phyloP scores from a whole-genome alignment of 805 yeast species.

The Lipomyces oligophaga region DNA sequence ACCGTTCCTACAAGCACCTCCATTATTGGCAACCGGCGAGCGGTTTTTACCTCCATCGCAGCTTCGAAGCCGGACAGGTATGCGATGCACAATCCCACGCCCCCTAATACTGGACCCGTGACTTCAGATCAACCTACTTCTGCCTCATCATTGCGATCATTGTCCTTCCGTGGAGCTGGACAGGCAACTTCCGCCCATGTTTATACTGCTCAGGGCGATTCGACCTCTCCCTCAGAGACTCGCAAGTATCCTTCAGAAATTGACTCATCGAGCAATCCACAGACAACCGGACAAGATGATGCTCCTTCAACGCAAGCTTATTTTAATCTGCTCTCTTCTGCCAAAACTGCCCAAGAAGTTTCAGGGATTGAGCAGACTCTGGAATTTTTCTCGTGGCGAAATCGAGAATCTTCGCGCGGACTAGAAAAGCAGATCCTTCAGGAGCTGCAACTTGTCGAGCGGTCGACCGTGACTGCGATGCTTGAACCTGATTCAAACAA shows the following conservation, averaged over 20 bases:
- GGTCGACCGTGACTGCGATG: slow-evolving; percentile 54
- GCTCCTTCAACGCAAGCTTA: slow-evolving; percentile 8
- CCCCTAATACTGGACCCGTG: too few relatives aligned
- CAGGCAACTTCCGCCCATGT: too few relatives aligned
- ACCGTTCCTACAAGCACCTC: too few relatives aligned
- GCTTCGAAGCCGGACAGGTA: too few relatives aligned
- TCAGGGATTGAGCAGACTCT: slow-evolving; percentile 57
- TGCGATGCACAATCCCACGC: slow-evolving; percentile 10
- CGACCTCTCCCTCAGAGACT: too few relatives aligned
- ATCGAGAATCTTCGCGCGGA: slow-evolving; percentile 57
- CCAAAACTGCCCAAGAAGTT: slow-evolving; percentile 24
- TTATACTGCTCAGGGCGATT: too few relatives aligned
- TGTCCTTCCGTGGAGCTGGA: too few relatives aligned
- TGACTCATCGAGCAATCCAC: not conserved
- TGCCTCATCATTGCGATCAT: too few relatives aligned
- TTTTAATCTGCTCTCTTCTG: slow-evolving; percentile 11
- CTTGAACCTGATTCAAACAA: slow-evolving; percentile 45
- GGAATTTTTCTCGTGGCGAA: slow-evolving; percentile 74
- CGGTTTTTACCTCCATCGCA: too few relatives aligned
- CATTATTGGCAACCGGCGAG: too few relatives aligned
- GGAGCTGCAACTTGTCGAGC: slow-evolving; percentile 59
- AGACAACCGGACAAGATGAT: not conserved
- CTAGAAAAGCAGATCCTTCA: slow-evolving; percentile 55
- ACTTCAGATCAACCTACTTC: too few relatives aligned
- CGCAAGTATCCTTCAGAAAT: too few relatives aligned